phyloP scores from a whole-genome alignment of 495 filamentous ascomycete species.

The Tuber microsphaerosporum region DNA sequence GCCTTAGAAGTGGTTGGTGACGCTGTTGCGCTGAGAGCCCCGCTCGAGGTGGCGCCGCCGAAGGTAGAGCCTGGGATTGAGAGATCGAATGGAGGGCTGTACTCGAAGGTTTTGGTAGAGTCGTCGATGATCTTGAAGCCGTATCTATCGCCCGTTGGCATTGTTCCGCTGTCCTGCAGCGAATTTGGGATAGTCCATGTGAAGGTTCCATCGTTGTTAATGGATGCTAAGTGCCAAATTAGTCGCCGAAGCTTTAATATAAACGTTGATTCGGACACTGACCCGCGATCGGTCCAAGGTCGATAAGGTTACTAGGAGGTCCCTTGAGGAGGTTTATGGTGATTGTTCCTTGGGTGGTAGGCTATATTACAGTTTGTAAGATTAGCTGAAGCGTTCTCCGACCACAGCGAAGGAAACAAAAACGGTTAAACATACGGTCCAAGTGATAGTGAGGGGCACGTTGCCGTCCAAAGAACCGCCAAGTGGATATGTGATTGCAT shows the following conservation, averaged over 20 bases:
- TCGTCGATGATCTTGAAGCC: slow-evolving; percentile 39
- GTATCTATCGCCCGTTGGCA: slow-evolving; percentile 31
- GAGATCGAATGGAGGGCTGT: slow-evolving; percentile 38
- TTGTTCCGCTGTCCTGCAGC: slow-evolving; percentile 26
- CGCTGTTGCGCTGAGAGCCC: background rate
- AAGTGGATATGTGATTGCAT: slow-evolving; percentile 35
- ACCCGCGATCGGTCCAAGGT: slow-evolving; percentile 29
- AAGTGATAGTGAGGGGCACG: slow-evolving; percentile 26
- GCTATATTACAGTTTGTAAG: slow-evolving; percentile 24
- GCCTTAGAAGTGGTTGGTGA: background rate
- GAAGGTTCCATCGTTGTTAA: slow-evolving; percentile 32
- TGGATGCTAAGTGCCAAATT: slow-evolving; percentile 9
- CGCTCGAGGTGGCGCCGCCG: slow-evolving; percentile 1
- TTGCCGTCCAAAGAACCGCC: slow-evolving; percentile 21
- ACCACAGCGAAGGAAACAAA: slow-evolving; percentile 6
- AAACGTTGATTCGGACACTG: slow-evolving; percentile 10
- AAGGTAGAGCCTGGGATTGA: slow-evolving; percentile 26
- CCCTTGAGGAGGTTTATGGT: slow-evolving; percentile 40
- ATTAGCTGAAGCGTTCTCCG: background rate
- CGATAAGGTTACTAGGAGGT: slow-evolving; percentile 31
- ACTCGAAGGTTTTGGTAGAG: slow-evolving; percentile 32
- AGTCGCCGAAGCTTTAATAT: slow-evolving; percentile 1
- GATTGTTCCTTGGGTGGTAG: slow-evolving; percentile 34
- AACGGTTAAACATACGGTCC: slow-evolving; percentile 29
- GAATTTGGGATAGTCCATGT: slow-evolving; percentile 28